A percentile compares a stretch with the other conserved stretches of the same genome.
Conservation (phyloP, 208 protist species). For the Trichomonas gallinae region DNA sequence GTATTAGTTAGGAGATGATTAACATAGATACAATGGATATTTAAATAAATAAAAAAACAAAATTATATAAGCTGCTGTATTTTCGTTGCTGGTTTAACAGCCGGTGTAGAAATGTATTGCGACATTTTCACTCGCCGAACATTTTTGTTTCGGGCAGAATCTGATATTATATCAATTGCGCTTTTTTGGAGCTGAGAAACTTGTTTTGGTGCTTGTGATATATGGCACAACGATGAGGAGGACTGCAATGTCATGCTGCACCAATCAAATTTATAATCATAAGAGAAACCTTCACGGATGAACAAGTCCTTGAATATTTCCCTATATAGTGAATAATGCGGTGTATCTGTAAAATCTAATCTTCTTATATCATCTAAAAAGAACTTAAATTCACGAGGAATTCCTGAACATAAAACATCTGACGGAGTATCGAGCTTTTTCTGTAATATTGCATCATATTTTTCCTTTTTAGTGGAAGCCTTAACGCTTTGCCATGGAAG, state of each 20-base stretch:
- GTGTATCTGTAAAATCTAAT: conserved; percentile 92
- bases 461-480: conserved; percentile 77
- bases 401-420: conserved; percentile 71
- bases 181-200: neutral
- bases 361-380: conserved; percentile 85
- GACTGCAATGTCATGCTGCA: neutral
- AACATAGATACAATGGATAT: too few species aligned
- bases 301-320: conserved; percentile 55
- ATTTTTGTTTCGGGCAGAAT: neutral
- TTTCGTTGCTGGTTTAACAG: neutral
- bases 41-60: neutral
- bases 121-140: neutral
- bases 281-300: conserved; percentile 77
- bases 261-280: conserved; percentile 96
- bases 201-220: neutral
- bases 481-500: conserved; percentile 90
- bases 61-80: neutral
- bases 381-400: conserved; percentile 67
- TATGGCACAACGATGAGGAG: neutral
- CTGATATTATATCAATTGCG: neutral
- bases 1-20: too few species aligned
- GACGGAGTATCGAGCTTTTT: conserved; percentile 78
- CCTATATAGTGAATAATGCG: conserved; percentile 87
- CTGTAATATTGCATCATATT: conserved; percentile 93
- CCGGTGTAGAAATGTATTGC: neutral